Conservation (phyloP, 176 grass and related monocot species). For the bread wheat (Triticum aestivum) region DNA sequence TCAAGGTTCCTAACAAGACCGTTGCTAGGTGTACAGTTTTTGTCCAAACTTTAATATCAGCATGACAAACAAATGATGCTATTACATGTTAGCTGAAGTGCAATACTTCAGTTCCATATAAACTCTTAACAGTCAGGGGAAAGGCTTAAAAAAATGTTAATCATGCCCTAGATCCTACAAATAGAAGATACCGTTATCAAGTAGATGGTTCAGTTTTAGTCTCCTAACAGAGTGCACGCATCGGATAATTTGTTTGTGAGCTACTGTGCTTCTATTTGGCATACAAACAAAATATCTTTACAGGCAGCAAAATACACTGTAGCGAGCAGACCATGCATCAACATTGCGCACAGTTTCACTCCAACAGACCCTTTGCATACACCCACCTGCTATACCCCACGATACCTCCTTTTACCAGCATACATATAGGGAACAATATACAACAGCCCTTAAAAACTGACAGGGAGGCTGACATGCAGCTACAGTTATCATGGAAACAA, state of each 20-base stretch:
- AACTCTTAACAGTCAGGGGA: not conserved
- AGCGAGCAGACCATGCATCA: not conserved
- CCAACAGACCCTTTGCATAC: not conserved
- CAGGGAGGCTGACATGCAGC: not conserved
- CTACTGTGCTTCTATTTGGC: slow-evolving; percentile 4
- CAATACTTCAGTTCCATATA: not conserved
- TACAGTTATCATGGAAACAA: slow-evolving; percentile 20
- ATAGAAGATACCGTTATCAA: not conserved
- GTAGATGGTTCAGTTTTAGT: not conserved
- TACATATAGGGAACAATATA: not conserved
- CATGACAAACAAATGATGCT: not conserved
- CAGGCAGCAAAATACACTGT: not conserved
- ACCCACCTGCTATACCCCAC: not conserved
- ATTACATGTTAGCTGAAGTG: not conserved
- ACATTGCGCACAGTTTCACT: slow-evolving; percentile 2
- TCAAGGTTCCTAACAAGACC: not conserved
- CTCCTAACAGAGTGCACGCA: not conserved
- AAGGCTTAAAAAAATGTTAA: not conserved
- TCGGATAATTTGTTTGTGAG: not conserved
- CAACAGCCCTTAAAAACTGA: not conserved
- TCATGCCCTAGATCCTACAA: not conserved
- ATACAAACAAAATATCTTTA: not conserved
- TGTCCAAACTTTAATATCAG: slow-evolving; percentile 1
- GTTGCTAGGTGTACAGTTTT: not conserved
- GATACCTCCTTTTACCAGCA: not conserved